phyloP scores from a whole-genome alignment of 2,329 filamentous ascomycete genomes.

The Penicillium carneum region DNA sequence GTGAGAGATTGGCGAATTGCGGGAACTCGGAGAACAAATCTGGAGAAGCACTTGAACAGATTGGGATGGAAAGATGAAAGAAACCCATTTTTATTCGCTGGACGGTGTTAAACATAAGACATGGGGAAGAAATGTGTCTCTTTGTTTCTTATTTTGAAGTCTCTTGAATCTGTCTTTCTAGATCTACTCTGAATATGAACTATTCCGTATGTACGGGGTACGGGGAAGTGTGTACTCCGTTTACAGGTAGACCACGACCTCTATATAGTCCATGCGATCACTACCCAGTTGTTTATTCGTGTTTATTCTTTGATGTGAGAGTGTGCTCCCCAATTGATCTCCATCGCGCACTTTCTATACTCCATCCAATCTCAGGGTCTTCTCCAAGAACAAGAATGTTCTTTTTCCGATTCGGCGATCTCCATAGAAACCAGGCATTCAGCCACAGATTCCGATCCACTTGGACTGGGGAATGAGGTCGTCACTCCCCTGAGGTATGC shows the following conservation, averaged over 20 bases:
- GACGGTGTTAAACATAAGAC: background rate
- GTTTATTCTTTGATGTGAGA: background rate
- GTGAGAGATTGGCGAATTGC: constrained; percentile 24
- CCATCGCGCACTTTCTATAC: background rate
- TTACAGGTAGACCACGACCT: background rate
- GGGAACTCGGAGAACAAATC: constrained; percentile 12
- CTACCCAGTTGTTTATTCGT: background rate
- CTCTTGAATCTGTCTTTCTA: background rate
- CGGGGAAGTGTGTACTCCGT: no score
- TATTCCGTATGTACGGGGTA: no score
- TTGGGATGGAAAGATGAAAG: constrained; percentile 10
- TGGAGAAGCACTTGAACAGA: constrained; percentile 19
- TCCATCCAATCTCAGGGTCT: background rate
- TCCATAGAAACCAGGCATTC: constrained; percentile 21
- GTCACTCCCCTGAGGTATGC: background rate
- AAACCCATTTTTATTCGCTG: background rate
- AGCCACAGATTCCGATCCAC: constrained; percentile 11
- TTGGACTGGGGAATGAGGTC: constrained; percentile 1
- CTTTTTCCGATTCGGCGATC: constrained; percentile 15
- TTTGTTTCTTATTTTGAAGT: no score
- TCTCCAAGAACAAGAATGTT: constrained; percentile 6
- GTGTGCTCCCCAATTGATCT: background rate
- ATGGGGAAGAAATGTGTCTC: background rate
- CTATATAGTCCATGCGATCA: background rate
- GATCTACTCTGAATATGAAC: background rate